These are phyloP conservation scores for Wickerhamomyces chambardii DNA, from an alignment of 805 yeast genomes.

Conservation along the genomic window DNA sequence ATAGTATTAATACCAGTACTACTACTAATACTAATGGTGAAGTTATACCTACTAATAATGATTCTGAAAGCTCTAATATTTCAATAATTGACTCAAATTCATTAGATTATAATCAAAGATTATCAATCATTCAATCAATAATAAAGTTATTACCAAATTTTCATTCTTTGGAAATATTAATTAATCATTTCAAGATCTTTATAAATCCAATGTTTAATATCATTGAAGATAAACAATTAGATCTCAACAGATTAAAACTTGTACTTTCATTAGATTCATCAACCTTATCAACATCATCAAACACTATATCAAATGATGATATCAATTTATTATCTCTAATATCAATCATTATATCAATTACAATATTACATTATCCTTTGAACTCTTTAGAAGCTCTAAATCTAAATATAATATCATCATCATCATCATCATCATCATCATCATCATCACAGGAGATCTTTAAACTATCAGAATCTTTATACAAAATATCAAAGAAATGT, in stretches of 20 bases:
- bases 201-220: conserved; percentile 10
- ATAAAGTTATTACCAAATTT: conserved; percentile 2
- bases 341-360: conserved; percentile 8
- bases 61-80: too few relatives aligned
- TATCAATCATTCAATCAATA: background rate
- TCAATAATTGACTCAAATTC: too few relatives aligned
- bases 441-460: too few relatives aligned
- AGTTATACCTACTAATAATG: too few relatives aligned
- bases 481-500: conserved; percentile 10
- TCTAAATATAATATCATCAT: conserved; percentile 1
- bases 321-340: conserved; percentile 11
- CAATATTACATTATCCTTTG: conserved; percentile 9
- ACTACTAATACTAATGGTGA: too few relatives aligned
- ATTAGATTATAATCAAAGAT: too few relatives aligned
- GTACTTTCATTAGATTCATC: too few relatives aligned
- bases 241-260: too few relatives aligned
- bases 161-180: background rate
- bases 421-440: too few relatives aligned
- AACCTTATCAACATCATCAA: too few relatives aligned
- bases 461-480: conserved; percentile 1
- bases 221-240: conserved; percentile 6
- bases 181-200: conserved; percentile 5
- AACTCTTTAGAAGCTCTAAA: conserved; percentile 2
- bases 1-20: too few relatives aligned
- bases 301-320: conserved; percentile 1